Evolutionary conservation across 768 basidiomycete species (phyloP), one percentile per base, ranked within the genome.

Genomic region (Serendipita sp.): DNA sequence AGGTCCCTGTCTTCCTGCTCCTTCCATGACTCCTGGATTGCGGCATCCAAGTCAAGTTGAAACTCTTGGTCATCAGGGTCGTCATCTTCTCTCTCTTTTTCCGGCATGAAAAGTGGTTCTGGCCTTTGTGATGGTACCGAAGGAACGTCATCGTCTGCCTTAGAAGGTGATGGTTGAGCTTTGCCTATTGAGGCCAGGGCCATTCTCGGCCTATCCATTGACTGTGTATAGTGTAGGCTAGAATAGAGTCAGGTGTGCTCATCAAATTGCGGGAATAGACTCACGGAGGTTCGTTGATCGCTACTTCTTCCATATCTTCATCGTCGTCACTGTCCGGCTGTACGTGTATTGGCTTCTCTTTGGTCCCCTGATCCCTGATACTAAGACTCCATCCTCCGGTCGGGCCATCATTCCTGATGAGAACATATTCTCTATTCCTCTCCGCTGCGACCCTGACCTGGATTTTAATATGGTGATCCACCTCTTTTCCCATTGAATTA

Each of bases 341-440:
- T 64, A 97, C 81, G 64, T 85, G 81, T 65, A 97, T 97, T 3
- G 94, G 94, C 68, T 90, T 91, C 58, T 83, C 79, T 65, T 78
- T 79, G 4, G 89, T 90, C 16, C 94, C 92, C 63, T 89, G 83
- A 69, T 96, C 91, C 56, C 89, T 80, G 46, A 97, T 86, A 2
- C 95, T 95, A 16, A 99, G 77, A 45, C 94, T 84, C 95, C 96
- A 99, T 0, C 96, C 96, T 1, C 94, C 93, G 24, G 82, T 85
- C 15, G 76, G 83, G 38, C 86, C 86, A 67, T 91, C 85, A 70
- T 96, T 95, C 77, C 95, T 95, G 66, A 98, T 79, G 66, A 99
- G 78, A n/a, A 97, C 78, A 74, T 99, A 99, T 73, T 96, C 86
- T 72, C 84, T 86, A 71, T 98, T 97, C 67, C 94, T 78, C 74